Base-by-base conservation (phyloP, 306 rosid species). In the Abrus precatorius region DNA sequence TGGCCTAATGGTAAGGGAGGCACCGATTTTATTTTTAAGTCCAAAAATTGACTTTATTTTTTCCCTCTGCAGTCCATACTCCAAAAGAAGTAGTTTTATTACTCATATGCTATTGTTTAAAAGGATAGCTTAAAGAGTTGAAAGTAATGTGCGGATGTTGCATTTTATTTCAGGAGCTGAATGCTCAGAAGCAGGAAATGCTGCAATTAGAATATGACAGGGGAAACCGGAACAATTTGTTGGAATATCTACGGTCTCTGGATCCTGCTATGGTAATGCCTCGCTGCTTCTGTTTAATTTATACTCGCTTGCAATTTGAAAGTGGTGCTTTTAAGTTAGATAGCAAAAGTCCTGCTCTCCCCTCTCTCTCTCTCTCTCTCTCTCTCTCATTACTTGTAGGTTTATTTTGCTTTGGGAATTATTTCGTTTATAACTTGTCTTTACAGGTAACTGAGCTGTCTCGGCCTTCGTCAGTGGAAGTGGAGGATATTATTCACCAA, bases 401-500 rank as follows among this genome's bases (percentile, higher is more conserved):
- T 57, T 72, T 69, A 28, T 76, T 78, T 55, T 43, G 40, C 59
- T 48, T 53, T 57, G 20, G 52, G 34, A 52, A 52, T 82, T 36
- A 29, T 54, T 70, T 27, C 4, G 0, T 82, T 7, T 43, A 60
- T 84, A 57, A 70, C 80, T 72, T 74, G 62, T 78, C 82, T 75
- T 56, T 62, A 72, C 86, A 96, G 99, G 99, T 96, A 59, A 76
- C 80, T 28, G 98, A 96, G 83, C 75, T 96, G 72, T 89, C 97
- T 53, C 91, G 89, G 61, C 99, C 97, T 3, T 90, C 99, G 0
- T 89, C 99, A 3, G 20, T 65, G 53, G 99, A 92, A 86, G 99
- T 96, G 48, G 94, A 92, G 87, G 98, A 93, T 80, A 90, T 93
- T 82, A 89, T 93, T 83, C 90, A 87, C 84, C 97, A 88, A 82